Evolutionary conservation across 495 filamentous ascomycete species (phyloP).

Genomic region (Saxophila tyrrhenica): DNA sequence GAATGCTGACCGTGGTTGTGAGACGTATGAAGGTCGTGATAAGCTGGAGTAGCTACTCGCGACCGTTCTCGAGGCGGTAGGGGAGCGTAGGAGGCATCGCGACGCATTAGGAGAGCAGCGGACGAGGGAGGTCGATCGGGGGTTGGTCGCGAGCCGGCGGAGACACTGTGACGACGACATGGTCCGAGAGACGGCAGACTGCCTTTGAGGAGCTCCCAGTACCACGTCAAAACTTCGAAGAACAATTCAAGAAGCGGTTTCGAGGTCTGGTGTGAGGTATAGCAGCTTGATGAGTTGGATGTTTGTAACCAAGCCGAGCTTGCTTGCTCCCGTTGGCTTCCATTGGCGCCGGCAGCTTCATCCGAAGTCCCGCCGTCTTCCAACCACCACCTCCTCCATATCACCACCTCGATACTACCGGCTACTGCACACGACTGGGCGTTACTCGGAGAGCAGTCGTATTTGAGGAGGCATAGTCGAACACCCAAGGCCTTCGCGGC

Average conservation of each 20-base stretch:
- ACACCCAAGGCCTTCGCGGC: not conserved
- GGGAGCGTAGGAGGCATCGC: conserved; percentile 1
- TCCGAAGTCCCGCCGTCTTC: no score
- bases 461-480: not conserved
- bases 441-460: not conserved
- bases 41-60: not conserved
- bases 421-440: not conserved
- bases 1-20: not conserved
- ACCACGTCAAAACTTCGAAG: not conserved
- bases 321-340: not conserved
- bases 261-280: not conserved
- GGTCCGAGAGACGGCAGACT: conserved; percentile 13
- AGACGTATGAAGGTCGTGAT: not conserved
- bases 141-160: conserved; percentile 24
- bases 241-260: not conserved
- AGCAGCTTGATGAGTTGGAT: not conserved
- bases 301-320: not conserved
- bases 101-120: conserved; percentile 5
- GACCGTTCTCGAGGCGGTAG: not conserved
- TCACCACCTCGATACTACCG: not conserved
- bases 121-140: conserved; percentile 19
- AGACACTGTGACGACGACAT: conserved; percentile 33
- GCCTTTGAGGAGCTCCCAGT: conserved; percentile 13
- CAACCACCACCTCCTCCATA: no score
- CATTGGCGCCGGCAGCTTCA: not conserved